Base-by-base conservation (phyloP, 345 rosid genomes). In the Murraya koenigii region DNA sequence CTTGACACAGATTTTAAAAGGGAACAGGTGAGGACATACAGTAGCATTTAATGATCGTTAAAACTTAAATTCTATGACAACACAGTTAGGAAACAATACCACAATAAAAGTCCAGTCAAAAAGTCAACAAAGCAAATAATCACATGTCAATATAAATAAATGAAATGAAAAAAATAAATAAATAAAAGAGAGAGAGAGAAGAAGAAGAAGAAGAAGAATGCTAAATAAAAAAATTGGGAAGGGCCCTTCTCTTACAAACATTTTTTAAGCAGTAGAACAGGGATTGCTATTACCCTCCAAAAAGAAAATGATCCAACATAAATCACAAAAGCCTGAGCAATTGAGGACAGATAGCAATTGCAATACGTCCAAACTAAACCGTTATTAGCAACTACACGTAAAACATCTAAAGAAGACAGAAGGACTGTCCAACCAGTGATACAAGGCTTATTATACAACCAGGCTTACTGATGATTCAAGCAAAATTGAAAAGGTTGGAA, bases 1-100 rank as follows among this genome's bases (percentile, higher is more conserved):
- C 82, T 91, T 92, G 89, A 86, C 82, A 92, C 80, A 89, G 79
- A 65, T 80, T 73, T 30, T 75, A 80, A 80, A 82, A 79, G 75
- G 54, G 77, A 79, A 85, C 72, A 84, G 74, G 79, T 84, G 62
- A 84, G 85, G 85, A 78, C 64, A n/a, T 63, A 73, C 35, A 58
- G 39, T 38, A 38, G 38, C 60, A 39, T 22, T 23, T 14, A 33
- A 73, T 33, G 39, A 28, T 69, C n/a, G 69, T 62, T 35, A 70
- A 70, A 77, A 73, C 1, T 13, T 10, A n/a, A 81, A 62, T 14
- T 32, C 15, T 17, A 66, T 33, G 49, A 6, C 52, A 62, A 15
- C 64, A 33, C 54, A 65, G 33, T 56, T 41, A 23, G 54, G 44
- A 15, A 52, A 52, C 30, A 39, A 56, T 25, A 28, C 63, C 28